phyloP scores from a whole-genome alignment of 192 early-diverging fungal species.

The Rhizophagus clarus region DNA sequence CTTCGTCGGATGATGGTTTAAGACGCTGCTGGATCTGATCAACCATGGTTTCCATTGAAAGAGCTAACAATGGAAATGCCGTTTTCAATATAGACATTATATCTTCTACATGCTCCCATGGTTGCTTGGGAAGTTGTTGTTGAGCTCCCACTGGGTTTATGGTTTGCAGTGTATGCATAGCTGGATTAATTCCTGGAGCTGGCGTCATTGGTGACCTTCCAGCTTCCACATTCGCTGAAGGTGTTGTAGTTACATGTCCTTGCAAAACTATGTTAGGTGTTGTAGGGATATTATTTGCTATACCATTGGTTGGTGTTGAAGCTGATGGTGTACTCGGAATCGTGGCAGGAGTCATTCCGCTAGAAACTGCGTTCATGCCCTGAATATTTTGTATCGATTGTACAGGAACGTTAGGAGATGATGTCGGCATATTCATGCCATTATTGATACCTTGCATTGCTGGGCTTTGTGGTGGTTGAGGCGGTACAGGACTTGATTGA shows the following conservation, averaged over 20 bases:
- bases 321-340: background rate
- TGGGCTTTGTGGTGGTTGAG: constrained; percentile 27
- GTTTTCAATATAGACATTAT: constrained; percentile 95
- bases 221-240: constrained; percentile 20
- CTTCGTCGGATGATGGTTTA: constrained; percentile 95
- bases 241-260: constrained; percentile 21
- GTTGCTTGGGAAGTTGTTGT: constrained; percentile 47
- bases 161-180: constrained; percentile 6
- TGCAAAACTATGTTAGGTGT: background rate
- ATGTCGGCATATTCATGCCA: constrained; percentile 5
- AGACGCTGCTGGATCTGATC: constrained; percentile 94
- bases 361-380: background rate
- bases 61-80: constrained; percentile 86
- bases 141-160: constrained; percentile 13
- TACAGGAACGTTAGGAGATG: background rate
- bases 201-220: constrained; percentile 4
- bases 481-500: constrained; percentile 17
- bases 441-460: constrained; percentile 18
- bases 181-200: background rate
- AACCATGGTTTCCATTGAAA: constrained; percentile 98
- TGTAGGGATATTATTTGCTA: constrained; percentile 10
- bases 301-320: background rate
- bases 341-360: background rate
- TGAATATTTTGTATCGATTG: constrained; percentile 21
- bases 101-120: constrained; percentile 92